Conservation (phyloP, 495 filamentous ascomycete genomes). For the Barbatosphaeria neglecta region DNA sequence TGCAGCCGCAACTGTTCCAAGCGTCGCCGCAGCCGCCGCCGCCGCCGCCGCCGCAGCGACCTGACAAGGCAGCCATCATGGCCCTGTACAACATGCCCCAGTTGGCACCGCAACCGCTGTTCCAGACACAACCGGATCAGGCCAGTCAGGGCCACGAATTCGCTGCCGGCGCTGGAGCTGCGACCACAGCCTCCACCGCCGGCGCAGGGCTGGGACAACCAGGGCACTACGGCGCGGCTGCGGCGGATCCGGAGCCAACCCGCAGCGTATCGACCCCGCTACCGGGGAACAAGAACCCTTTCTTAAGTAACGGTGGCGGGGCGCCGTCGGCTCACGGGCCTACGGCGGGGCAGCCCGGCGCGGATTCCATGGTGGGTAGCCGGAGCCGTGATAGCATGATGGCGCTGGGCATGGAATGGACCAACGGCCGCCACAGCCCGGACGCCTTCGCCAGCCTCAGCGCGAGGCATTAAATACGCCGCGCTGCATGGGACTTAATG, state of each 20-base stretch:
- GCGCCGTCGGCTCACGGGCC: constrained; percentile 4
- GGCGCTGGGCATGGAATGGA: constrained; percentile 52
- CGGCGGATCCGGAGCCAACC: not conserved
- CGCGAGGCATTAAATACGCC: constrained; percentile 27
- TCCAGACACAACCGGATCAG: constrained; percentile 3
- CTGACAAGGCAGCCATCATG: constrained; percentile 76
- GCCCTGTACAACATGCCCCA: constrained; percentile 76
- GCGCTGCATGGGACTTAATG: constrained; percentile 1
- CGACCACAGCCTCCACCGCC: constrained; percentile 7
- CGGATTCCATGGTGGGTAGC: constrained; percentile 34
- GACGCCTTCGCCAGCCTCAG: constrained; percentile 96
- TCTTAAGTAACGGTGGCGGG: constrained; percentile 14
- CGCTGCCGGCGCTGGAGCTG: not conserved
- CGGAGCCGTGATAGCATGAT: constrained; percentile 87
- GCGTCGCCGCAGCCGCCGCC: too few relatives aligned
- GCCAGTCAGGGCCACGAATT: not conserved
- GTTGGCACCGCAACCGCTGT: constrained; percentile 40
- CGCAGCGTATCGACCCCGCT: constrained; percentile 7
- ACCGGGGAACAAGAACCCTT: constrained; percentile 36
- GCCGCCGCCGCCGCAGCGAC: constrained; percentile 24
- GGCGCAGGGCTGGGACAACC: constrained; percentile 10
- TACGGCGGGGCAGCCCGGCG: constrained; percentile 6
- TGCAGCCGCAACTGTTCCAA: constrained; percentile 10
- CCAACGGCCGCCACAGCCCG: constrained; percentile 76
- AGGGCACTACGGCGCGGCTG: constrained; percentile 9